Evolutionary conservation across 2,329 filamentous ascomycete species (phyloP).

Genomic region (Fusarium transvaalense): DNA sequence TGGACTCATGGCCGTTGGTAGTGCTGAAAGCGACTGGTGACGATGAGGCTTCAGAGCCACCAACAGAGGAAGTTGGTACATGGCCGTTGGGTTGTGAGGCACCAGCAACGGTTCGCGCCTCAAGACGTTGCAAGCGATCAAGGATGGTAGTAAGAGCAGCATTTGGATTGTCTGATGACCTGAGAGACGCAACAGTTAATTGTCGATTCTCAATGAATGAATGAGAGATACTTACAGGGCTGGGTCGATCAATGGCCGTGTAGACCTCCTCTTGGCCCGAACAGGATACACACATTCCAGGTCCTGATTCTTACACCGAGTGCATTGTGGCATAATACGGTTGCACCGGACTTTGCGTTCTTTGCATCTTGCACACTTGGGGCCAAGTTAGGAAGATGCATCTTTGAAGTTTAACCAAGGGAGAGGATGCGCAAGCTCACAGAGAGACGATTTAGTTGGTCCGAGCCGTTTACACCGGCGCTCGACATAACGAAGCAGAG

Average conservation of each 20-base stretch:
- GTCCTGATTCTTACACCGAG: constrained; percentile 46
- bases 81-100: constrained; percentile 8
- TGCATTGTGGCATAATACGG: constrained; percentile 48
- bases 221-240: constrained; percentile 31
- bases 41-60: constrained; percentile 33
- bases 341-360: constrained; percentile 51
- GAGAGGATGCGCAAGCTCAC: constrained; percentile 19
- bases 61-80: constrained; percentile 15
- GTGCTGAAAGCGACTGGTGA: constrained; percentile 29
- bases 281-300: constrained; percentile 48
- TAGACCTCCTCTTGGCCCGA: constrained; percentile 46
- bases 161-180: constrained; percentile 16
- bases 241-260: constrained; percentile 30
- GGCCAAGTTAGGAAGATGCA: constrained; percentile 6
- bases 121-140: constrained; percentile 49
- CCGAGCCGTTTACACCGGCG: constrained; percentile 16
- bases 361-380: constrained; percentile 47
- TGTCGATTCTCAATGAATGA: not conserved
- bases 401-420: not conserved
- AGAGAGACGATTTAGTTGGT: constrained; percentile 46
- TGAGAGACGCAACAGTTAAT: constrained; percentile 24
- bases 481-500: constrained; percentile 23
- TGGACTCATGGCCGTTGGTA: constrained; percentile 18
- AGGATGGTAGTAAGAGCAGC: constrained; percentile 48
- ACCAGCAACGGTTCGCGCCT: constrained; percentile 34